A percentile compares a stretch with the other conserved stretches of the same genome.
phyloP scores from a whole-genome alignment of 2,329 filamentous ascomycete genomes.

The Calonectria henricotiae region DNA sequence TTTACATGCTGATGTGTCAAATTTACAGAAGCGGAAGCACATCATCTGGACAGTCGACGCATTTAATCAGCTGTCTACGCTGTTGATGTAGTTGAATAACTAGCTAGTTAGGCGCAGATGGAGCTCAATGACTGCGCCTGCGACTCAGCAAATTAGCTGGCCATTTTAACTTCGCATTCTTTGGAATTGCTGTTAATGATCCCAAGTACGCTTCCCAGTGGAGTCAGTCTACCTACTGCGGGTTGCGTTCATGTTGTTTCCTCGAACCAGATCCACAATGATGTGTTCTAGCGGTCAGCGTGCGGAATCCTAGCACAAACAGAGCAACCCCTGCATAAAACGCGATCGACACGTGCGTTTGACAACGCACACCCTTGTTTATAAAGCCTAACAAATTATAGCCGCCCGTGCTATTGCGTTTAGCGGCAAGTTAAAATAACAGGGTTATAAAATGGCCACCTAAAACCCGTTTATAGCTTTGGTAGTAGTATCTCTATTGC shows the following conservation, averaged over 20 bases:
- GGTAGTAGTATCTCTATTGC: too few relatives aligned
- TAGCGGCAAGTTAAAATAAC: neutral
- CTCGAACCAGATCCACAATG: constrained; percentile 17
- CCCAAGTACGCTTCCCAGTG: neutral
- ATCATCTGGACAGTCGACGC: neutral
- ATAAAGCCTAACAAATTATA: neutral
- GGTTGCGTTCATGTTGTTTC: constrained; percentile 20
- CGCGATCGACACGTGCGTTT: constrained; percentile 20
- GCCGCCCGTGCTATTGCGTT: neutral
- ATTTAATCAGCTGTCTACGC: neutral
- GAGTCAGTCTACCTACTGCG: constrained; percentile 12
- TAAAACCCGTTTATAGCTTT: too few relatives aligned
- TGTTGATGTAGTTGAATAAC: neutral
- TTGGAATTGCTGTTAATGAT: neutral
- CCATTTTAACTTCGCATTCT: neutral
- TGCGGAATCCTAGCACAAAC: neutral
- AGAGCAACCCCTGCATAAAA: neutral
- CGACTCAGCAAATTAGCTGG: neutral
- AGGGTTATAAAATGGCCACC: neutral
- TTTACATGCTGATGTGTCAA: constrained; percentile 18
- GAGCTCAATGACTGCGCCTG: neutral
- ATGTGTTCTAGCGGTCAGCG: constrained; percentile 24
- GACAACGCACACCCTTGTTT: too few relatives aligned
- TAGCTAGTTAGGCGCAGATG: neutral
- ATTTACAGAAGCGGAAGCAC: constrained; percentile 5